These are phyloP conservation scores for Glaciozyma martinii DNA, from an alignment of 768 basidiomycete genomes.

Conservation along the genomic window DNA sequence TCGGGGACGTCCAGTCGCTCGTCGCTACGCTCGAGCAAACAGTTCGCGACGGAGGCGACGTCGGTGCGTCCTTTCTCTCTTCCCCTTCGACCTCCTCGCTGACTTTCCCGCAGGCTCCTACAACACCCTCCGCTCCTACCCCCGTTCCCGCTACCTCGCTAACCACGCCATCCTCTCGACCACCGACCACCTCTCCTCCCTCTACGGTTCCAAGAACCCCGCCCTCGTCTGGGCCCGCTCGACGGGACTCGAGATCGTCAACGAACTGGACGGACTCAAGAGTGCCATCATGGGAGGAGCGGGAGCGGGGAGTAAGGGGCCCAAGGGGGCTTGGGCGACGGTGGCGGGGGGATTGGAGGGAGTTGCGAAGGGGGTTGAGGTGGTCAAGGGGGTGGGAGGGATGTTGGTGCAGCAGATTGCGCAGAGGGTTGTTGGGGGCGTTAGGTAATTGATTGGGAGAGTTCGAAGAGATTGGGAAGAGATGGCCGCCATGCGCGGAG, in stretches of 20 bases:
- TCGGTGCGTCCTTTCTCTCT: constrained; percentile 51
- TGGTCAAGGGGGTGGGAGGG: neutral
- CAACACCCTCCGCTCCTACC: constrained; percentile 61
- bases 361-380: neutral
- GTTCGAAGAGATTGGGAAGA: neutral
- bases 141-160: constrained; percentile 67
- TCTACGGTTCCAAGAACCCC: constrained; percentile 47
- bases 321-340: neutral
- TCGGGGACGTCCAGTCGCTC: constrained; percentile 72
- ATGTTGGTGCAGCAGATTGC: neutral
- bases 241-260: constrained; percentile 78
- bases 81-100: neutral
- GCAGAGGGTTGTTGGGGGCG: neutral
- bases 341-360: neutral
- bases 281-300: constrained; percentile 72
- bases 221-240: constrained; percentile 70
- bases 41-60: constrained; percentile 60
- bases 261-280: constrained; percentile 78
- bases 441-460: neutral
- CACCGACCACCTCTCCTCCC: constrained; percentile 79
- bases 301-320: constrained; percentile 40
- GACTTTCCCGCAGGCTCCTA: constrained; percentile 54
- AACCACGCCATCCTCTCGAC: constrained; percentile 80
- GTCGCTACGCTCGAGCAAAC: constrained; percentile 55
- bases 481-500: no score